These are phyloP conservation scores for Ophiorrhiza pumila DNA, from an alignment of 257 asterid genomes.

Conservation along the genomic window DNA sequence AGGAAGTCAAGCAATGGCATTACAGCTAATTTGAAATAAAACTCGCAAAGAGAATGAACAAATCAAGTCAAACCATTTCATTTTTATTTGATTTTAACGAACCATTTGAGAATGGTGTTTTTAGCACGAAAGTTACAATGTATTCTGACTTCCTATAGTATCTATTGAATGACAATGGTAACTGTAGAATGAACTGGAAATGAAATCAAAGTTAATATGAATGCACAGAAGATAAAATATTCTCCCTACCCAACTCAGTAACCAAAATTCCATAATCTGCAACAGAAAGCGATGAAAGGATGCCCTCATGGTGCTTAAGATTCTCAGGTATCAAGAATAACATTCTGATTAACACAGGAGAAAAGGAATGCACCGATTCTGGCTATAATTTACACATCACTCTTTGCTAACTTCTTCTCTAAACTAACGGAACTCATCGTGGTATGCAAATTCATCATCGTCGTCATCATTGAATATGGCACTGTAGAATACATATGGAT, in stretches of 20 bases:
- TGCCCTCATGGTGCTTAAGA: not conserved
- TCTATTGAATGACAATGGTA: not conserved
- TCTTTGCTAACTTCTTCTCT: not conserved
- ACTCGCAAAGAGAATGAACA: too few relatives aligned
- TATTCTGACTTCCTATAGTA: not conserved
- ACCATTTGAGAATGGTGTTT: not conserved
- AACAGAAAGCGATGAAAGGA: not conserved
- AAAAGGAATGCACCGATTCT: not conserved
- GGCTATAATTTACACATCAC: not conserved
- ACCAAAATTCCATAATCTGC: not conserved
- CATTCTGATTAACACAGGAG: not conserved
- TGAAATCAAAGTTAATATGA: not conserved
- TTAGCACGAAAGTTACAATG: not conserved
- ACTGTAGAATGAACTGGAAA: not conserved
- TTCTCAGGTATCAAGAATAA: not conserved
- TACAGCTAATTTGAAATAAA: too few relatives aligned
- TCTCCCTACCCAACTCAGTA: not conserved
- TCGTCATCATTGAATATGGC: slow-evolving; percentile 77
- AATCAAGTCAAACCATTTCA: too few relatives aligned
- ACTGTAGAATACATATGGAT: slow-evolving; percentile 81
- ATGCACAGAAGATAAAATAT: not conserved
- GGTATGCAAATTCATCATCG: slow-evolving; percentile 56
- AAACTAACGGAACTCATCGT: slow-evolving; percentile 76
- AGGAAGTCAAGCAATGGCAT: too few relatives aligned
- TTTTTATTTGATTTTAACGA: too few relatives aligned